Conservation (phyloP, 768 basidiomycete genomes). For the Cubamyces sp. region DNA sequence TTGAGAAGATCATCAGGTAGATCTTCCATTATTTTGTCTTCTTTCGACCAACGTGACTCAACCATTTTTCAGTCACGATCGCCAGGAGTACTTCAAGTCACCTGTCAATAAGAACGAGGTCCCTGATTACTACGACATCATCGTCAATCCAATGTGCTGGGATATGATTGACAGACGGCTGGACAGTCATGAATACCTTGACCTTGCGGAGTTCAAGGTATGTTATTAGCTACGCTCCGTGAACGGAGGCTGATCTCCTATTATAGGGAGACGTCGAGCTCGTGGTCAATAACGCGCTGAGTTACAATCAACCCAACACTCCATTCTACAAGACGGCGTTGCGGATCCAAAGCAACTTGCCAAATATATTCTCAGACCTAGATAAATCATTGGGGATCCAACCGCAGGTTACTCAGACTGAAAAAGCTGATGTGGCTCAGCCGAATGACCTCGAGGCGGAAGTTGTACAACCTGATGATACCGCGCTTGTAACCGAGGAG, state of each 20-base stretch:
- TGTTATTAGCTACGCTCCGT: neutral
- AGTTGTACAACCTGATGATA: no score
- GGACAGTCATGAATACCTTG: constrained; percentile 82
- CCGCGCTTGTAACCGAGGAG: no score
- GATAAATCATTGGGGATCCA: constrained; percentile 29
- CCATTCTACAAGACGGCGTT: constrained; percentile 70
- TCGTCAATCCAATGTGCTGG: constrained; percentile 91
- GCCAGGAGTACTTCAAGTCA: constrained; percentile 73
- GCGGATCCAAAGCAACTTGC: constrained; percentile 53
- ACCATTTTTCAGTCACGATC: constrained; percentile 60
- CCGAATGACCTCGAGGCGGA: neutral
- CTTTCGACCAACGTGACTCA: neutral
- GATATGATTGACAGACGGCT: constrained; percentile 79
- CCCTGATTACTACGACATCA: constrained; percentile 89
- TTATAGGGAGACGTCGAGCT: constrained; percentile 77
- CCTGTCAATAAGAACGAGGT: constrained; percentile 81
- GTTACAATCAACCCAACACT: constrained; percentile 83
- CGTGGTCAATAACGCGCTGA: constrained; percentile 82
- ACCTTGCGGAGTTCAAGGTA: constrained; percentile 74
- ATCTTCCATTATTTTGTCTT: constrained; percentile 30
- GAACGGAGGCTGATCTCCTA: neutral
- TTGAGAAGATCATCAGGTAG: constrained; percentile 74
- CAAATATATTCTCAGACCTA: constrained; percentile 47
- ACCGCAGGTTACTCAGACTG: constrained; percentile 9
- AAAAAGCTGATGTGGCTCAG: neutral